A percentile compares a stretch with the other conserved stretches of the same genome.
Conservation (phyloP, 192 early-diverging fungal genomes). For the Lunasporangiospora selenospora region DNA sequence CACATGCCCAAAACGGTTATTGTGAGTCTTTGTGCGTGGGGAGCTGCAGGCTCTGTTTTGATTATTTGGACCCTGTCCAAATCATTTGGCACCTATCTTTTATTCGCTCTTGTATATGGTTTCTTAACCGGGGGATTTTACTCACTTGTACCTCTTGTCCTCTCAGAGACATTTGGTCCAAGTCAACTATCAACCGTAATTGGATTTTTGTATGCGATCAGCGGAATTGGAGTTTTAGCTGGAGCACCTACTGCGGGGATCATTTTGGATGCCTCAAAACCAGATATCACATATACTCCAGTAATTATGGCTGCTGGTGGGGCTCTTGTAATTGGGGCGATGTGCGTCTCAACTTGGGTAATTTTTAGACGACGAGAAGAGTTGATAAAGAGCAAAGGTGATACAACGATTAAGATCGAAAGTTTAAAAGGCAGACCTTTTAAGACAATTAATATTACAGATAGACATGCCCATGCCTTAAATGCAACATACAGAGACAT, state of each 20-base stretch:
- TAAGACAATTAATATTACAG: no score
- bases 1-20: constrained; percentile 34
- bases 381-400: no score
- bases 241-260: constrained; percentile 47
- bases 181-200: constrained; percentile 51
- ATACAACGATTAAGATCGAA: no score
- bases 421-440: no score
- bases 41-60: constrained; percentile 35
- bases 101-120: constrained; percentile 57
- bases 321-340: constrained; percentile 19
- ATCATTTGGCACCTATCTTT: no score
- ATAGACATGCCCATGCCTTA: no score
- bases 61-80: constrained; percentile 37
- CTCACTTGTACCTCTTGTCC: constrained; percentile 38
- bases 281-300: constrained; percentile 30
- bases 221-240: constrained; percentile 51
- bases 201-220: constrained; percentile 52
- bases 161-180: constrained; percentile 49
- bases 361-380: constrained; percentile 29
- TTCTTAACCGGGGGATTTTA: constrained; percentile 58
- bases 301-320: constrained; percentile 40
- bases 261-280: constrained; percentile 34
- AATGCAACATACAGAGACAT: no score
- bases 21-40: constrained; percentile 42
- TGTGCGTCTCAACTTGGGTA: constrained; percentile 35